A percentile compares a stretch with the other conserved stretches of the same genome.
These are phyloP conservation scores for Ogataea methylovora DNA, from an alignment of 805 yeast species.

Conservation along the genomic window DNA sequence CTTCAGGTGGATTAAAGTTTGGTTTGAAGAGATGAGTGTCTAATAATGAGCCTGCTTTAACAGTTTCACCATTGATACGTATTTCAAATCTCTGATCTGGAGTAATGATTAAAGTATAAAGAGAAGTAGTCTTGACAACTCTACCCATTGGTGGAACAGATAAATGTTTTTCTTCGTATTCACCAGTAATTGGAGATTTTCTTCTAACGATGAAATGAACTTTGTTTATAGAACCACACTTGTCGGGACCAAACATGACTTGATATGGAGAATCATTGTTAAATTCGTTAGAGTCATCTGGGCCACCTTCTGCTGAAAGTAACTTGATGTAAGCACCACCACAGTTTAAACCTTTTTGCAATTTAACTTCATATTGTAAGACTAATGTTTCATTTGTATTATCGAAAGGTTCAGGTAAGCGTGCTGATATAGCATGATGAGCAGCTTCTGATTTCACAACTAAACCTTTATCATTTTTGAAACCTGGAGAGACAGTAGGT, in stretches of 20 bases:
- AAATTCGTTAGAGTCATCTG: conserved; percentile 35
- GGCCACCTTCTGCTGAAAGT: conserved; percentile 36
- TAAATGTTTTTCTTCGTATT: conserved; percentile 63
- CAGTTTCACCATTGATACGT: conserved; percentile 73
- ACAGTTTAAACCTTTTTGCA: conserved; percentile 71
- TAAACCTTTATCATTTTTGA: conserved; percentile 63
- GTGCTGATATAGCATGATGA: conserved; percentile 72
- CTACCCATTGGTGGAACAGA: conserved; percentile 60
- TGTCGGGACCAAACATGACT: conserved; percentile 92
- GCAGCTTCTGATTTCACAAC: conserved; percentile 71
- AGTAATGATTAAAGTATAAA: conserved; percentile 72
- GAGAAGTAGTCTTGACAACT: conserved; percentile 45
- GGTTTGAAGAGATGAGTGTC: conserved; percentile 55
- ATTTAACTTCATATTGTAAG: conserved; percentile 82
- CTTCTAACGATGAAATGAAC: conserved; percentile 70
- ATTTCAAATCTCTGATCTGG: conserved; percentile 67
- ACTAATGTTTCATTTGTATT: conserved; percentile 64
- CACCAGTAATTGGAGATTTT: conserved; percentile 45
- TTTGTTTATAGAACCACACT: conserved; percentile 74
- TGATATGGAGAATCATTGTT: conserved; percentile 65
- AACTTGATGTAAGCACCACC: conserved; percentile 89
- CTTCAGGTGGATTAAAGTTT: conserved; percentile 56
- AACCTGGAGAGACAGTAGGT: conserved; percentile 48
- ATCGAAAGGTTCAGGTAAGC: conserved; percentile 48
- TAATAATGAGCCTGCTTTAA: conserved; percentile 60